Evolutionary conservation across 2,329 filamentous ascomycete genomes (phyloP), one percentile per base, ranked within the genome.

Genomic region (Penicillium griseofulvum): DNA sequence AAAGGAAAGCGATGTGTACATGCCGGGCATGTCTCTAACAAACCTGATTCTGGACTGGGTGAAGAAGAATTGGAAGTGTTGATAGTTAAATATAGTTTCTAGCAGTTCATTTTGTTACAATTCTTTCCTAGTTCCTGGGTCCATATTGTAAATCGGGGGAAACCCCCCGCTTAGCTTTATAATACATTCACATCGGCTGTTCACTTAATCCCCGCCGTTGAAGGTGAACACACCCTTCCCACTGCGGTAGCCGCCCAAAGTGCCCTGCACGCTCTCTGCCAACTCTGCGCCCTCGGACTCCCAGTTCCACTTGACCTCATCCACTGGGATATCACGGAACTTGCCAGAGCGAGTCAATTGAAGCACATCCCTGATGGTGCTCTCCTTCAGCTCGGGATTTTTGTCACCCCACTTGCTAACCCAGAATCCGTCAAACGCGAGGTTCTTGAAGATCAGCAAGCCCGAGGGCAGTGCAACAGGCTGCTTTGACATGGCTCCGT

Each of bases 181-280:
- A 33, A 50, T 50, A 50, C 48, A 50, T n/a, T 3, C 16, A 49
- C n/a, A 12, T 19, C 12, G 28, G 19, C 29, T 34, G 16, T 33
- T 50, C 49, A 62, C 62, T 62, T 65, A 50, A 49, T 74, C 72
- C 16, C 71, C 70, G 10, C 70, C 78, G 24, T 82, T 82, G 74
- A 94, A 97, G 5, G 93, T 83, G 72, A 97, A 94, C 3, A 99
- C 83, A 0, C 91, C 89, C 79, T 99, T 99, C 11, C 92, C 93
- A 61, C 85, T 83, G 68, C 91, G 84, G 71, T 89, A 97, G 0
- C 93, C 94, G 53, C 87, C 82, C 42, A 97, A 77, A 1, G 92
- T 94, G 10, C 88, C 88, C 71, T 92, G 88, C 2, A 96, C 90
- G 5, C 90, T 90, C 38, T 84, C 80, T 54, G 83, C 83, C 53